Evolutionary conservation across 306 rosid genomes (phyloP), one percentile per base, ranked within the genome.

Genomic region (Mucuna pruriens): DNA sequence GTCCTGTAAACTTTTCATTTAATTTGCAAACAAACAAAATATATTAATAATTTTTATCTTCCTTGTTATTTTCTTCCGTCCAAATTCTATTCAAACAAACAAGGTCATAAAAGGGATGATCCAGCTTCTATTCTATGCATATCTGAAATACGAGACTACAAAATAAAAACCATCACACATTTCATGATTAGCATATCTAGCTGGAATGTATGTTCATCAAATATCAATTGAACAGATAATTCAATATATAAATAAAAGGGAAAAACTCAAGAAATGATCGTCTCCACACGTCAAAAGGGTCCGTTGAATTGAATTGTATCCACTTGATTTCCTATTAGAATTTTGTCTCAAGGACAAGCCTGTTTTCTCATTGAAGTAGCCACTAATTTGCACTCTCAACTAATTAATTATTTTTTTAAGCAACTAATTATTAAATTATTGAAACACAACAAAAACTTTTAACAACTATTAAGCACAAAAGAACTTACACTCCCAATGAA

Each of bases 131-230:
- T 38, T 60, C 74, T 85, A 71, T 96, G 97, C 81, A 92, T 69
- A 86, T 94, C 97, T 97, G 96, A 94, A 58, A 94, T 80, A 34
- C 97, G 94, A 78, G 98, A 97, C 98, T 94, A 87, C 65, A 42
- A 61, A 36, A 65, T 26, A 79, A 29, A 84, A 48, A 72, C 13
- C 74, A 63, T 49, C 29, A 11, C 68, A 54, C 22, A 25, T 62
- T 39, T 55, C 39, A 44, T 34, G 64, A 49, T 49, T 44, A 80
- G 66, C 55, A 75, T 5, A 39, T 77, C 25, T 60, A 79, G 4
- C 26, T 1, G 48, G 10, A 66, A 45, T 9, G 20, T 8, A 60
- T 9, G 17, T 64, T 75, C 11, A 55, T 75, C 11, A 55, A 29
- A 15, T 19, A 72, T 13, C 25, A 74, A 67, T 29, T 31, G 61